Base-by-base conservation (phyloP, 2,329 filamentous ascomycete species). In the Chaetomium strumarium region DNA sequence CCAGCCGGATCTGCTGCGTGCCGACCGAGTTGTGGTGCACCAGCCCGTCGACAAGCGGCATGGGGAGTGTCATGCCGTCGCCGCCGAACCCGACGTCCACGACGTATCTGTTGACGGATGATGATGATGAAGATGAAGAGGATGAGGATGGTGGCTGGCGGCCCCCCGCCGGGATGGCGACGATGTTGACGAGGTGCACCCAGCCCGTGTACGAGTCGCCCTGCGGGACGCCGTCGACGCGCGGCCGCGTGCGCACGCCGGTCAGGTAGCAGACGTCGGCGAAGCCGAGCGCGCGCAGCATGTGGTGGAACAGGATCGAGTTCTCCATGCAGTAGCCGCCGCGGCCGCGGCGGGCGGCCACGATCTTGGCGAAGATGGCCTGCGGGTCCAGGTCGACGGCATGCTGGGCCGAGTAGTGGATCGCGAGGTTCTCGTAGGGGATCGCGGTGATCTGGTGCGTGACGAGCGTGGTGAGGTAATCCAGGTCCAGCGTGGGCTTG, bases 21-120 rank as follows among this genome's bases (percentile, higher is more conserved):
- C 77, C 78, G 20, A 83, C 51, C 16, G 49, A 70, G 63, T 81
- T 79, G 52, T 66, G 60, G 49, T 72, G 70, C 9, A 72, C 64
- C 13, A 67, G 62, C 10, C 67, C 67, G 13, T 74, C 67, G 17
- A 71, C 63, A 1, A 88, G 67, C 1, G 74, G 75, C 36, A 87
- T 66, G 7, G 84, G 81, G 8, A 49, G 9, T 2, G 58, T 60
- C 30, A 57, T 72, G 8, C 79, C 78, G 60, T 83, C 79, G 17
- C 78, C 79, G 43, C 84, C 84, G 61, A 87, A 87, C 5, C 76
- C 80, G 11, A 84, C 79, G 63, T 88, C 85, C 10, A 80, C 65
- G 61, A 77, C 68, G 66, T 76, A 83, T 24, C 7, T 24, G 67
- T 31, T 39, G 1, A 31, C 39, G 6, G 19, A 24, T 24, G 24